Base-by-base conservation (phyloP, 2,329 filamentous ascomycete genomes). In the Blastomyces parvus region DNA sequence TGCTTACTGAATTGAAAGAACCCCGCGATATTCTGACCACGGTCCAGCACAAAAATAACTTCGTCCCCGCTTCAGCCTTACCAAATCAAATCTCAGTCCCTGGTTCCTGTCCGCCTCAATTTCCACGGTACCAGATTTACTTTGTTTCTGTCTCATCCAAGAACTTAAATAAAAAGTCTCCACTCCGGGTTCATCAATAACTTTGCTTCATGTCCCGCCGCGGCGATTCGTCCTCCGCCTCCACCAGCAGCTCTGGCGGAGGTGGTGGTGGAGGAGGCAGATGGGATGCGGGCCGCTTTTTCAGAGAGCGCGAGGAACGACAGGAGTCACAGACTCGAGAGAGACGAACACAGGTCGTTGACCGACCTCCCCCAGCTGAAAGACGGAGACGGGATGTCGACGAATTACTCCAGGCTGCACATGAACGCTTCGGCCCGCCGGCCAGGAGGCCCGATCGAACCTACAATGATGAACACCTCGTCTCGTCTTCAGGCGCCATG, bases 401-500 rank as follows among this genome's bases (percentile, higher is more conserved):
- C 36, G 60, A 62, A 2, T n/a, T 55, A n/a, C 60, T 62, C 30
- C 48, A 33, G 9, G 50, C 38, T 22, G 60, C 76, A 33, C 72
- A 75, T 64, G 77, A 80, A 44, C 70, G 73, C 68, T 76, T 77
- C 67, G 77, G 77, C 3, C 77, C 77, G 60, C 79, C 77, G 46
- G 74, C 76, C 58, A 48, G 61, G 50, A 50, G 42, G 53, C 61
- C 44, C 27, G 48, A 44, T 52, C 64, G 57, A 27, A 44, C 60
- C 27, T 59, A 56, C 14, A 44, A 58, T 30, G 56, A 48, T 22
- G 57, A 59, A 11, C 48, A 62, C 62, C 70, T 78, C 62, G 67
- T 71, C 73, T 67, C 79, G 74, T 33, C 76, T 74, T 65, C 81
- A 36, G 81, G 80, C 63, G 80, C 83, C 7, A 74, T 86, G 67